Evolutionary conservation across 164 flowering plant genomes (phyloP), one percentile per base, ranked within the genome.

Genomic region (Vitis vinifera): DNA sequence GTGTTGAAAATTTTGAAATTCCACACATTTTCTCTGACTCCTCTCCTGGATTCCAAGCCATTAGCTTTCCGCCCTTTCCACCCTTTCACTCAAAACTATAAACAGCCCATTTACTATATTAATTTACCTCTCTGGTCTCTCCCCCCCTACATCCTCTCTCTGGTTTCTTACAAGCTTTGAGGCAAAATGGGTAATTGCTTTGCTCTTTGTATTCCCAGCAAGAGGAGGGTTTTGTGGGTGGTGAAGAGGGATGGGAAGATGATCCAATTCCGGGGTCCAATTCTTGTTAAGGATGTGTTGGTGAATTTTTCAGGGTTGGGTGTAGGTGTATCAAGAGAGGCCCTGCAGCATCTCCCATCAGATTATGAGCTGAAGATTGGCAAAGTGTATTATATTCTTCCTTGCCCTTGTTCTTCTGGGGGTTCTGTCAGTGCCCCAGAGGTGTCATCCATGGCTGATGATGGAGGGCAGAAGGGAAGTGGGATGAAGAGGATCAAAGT

Each of bases 401-500:
- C 75, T 59, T 27, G 37, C 12, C 4, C 19, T 8, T 9, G n/a
- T 50, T n/a, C 51, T 27, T 19, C 44, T 14, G 52, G 1, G 50
- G n/a, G 12, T 23, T 9, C 30, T 9, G 4, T 47, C 1, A 13
- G 61, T 14, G 7, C 62, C 62, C 10, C 55, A 4, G 56, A 4
- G 3, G 12, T 3, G n/a, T 50, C 55, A 15, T 37, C 66, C 12
- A 37, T 13, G 9, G 17, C 2, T 4, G 62, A n/a, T 47, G 9
- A 19, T 9, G 15, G n/a, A 4, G 53, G 15, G 2, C 23, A 63
- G 11, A 72, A 23, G 13, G 1, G 14, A 60, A 30, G 16, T 66
- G 65, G 51, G 16, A 57, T 31, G 9, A 84, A 56, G 75, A 78
- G 82, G 67, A 80, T 86, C 3, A 84, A 79, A 53, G 65, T 86